Evolutionary conservation across 2,329 filamentous ascomycete genomes (phyloP), one percentile per base, ranked within the genome.

Genomic region (Verticillium longisporum): DNA sequence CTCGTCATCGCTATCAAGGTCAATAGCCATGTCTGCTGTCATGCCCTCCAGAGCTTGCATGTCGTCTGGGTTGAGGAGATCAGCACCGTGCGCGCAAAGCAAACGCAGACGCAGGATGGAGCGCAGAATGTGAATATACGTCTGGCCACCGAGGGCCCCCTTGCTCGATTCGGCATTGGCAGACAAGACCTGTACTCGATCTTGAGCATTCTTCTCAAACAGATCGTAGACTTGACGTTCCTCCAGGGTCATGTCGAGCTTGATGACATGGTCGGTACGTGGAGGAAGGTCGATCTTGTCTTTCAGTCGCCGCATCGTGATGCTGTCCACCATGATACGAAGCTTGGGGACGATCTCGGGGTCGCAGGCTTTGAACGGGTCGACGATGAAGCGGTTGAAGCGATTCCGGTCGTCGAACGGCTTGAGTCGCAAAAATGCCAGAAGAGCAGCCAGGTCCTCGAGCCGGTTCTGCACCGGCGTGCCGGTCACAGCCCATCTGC

Each of bases 401-500:
- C 86, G 87, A 59, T 80, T 78, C 60, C 86, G 84, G 57, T 94
- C 88, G 63, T 96, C 87, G 69, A 98, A 98, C 0, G 94, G 94
- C 68, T 87, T 87, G 14, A 98, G 79, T 14, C 90, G 87, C 53
- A 98, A 78, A 70, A 98, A 98, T 36, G 88, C 90, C 62, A 97
- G 87, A 2, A 98, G 79, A 1, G 94, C 90, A 14, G 91, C 90
- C 26, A 98, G 81, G 72, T 99, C 95, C 66, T 96, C 92, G 2
- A 98, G 81, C 4, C 91, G 88, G 70, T 99, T 99, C 74, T 98
- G 94, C 10, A 98, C 91, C 0, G 93, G 95, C 0, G 95, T 98
- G 60, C 94, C 95, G 0, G 95, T 98, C n/a, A 98, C 91, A 2
- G 93, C 94, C 95, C 95, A 99, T 37, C 93, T 88, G 36, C 93